Conservation (phyloP, 306 rosid genomes). For the Trichosanthes cucumerina region DNA sequence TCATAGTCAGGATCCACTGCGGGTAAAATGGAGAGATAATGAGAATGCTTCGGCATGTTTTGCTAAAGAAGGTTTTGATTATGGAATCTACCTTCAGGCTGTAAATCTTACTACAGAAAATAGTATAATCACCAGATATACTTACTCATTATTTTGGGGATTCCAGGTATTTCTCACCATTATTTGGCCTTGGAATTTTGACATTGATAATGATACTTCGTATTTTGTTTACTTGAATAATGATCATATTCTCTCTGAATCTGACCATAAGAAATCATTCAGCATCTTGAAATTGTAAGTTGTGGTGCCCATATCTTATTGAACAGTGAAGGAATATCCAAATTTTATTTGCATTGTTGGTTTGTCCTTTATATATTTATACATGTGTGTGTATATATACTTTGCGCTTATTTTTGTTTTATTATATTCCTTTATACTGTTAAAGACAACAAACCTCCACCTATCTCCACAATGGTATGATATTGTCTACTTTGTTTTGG, state of each 20-base stretch:
- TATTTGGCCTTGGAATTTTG: background rate
- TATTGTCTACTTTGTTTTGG: too few species aligned
- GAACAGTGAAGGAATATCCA: background rate
- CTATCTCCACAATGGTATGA: too few species aligned
- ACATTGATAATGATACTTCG: background rate
- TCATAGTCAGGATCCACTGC: background rate
- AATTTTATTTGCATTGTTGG: background rate
- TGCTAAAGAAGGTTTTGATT: conserved; percentile 10
- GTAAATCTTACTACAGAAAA: conserved; percentile 39
- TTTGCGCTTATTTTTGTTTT: too few species aligned
- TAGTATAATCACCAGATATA: conserved; percentile 42
- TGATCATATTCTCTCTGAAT: background rate
- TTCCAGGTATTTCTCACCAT: conserved; percentile 50
- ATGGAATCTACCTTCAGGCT: conserved; percentile 51
- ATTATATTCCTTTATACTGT: too few species aligned
- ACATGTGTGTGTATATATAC: background rate
- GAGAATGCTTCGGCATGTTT: conserved; percentile 28
- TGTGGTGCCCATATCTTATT: background rate
- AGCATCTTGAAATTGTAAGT: background rate
- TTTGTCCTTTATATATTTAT: background rate
- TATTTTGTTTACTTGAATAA: background rate
- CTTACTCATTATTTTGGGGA: conserved; percentile 75
- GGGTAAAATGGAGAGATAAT: conserved; percentile 6
- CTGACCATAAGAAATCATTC: background rate
- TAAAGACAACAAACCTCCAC: too few species aligned